Percentiles rank a stretch among this genome's conserved stretches.
These are phyloP conservation scores for Thymus quinquecostatus DNA, from an alignment of 257 asterid genomes.

Conservation along the genomic window DNA sequence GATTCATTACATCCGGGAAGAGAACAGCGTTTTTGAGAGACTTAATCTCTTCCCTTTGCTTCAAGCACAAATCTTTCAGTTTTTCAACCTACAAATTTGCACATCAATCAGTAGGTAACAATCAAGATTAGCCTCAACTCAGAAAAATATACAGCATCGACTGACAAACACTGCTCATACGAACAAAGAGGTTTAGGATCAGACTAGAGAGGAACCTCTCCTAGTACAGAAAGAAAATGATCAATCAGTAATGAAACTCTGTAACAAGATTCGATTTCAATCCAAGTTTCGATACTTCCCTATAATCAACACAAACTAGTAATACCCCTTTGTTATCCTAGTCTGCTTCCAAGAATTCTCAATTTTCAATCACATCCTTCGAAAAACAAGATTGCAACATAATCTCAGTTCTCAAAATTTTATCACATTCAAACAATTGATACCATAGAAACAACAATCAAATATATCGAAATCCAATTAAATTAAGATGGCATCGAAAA, in stretches of 20 bases:
- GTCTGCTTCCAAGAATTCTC: neutral
- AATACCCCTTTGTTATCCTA: neutral
- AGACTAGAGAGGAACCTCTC: too few species aligned
- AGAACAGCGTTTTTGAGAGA: slow-evolving; percentile 69
- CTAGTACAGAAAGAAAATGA: too few species aligned
- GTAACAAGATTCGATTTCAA: neutral
- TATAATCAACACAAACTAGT: neutral
- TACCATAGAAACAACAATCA: neutral
- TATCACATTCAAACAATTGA: neutral
- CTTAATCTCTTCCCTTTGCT: slow-evolving; percentile 96
- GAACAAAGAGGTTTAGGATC: too few species aligned
- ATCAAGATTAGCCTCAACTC: neutral
- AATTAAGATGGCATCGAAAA: neutral
- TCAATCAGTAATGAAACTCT: too few species aligned
- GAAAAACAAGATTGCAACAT: neutral
- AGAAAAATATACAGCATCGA: too few species aligned
- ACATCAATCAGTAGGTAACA: neutral
- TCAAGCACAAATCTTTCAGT: slow-evolving; percentile 90
- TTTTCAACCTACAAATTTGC: slow-evolving; percentile 72
- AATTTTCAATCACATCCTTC: neutral
- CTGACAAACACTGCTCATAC: too few species aligned
- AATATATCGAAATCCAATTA: neutral
- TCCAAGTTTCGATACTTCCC: neutral
- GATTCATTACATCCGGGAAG: slow-evolving; percentile 77
- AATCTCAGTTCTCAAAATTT: neutral